phyloP scores from a whole-genome alignment of 768 basidiomycete genomes.

The Termitomyces sp. region DNA sequence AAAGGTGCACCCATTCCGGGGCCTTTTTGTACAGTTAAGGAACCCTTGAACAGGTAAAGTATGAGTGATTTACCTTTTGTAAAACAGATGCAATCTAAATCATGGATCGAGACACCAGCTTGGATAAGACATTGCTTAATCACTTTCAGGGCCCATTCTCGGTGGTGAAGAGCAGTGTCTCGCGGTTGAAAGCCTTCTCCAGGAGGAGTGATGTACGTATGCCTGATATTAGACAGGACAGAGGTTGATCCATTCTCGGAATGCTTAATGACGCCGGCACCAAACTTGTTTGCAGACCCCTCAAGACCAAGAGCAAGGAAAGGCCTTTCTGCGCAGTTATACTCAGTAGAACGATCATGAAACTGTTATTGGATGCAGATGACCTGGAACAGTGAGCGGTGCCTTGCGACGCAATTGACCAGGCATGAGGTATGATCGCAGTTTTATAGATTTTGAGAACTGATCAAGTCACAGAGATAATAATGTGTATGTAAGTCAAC shows the following conservation, averaged over 20 bases:
- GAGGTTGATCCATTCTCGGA: slow-evolving; percentile 61
- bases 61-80: slow-evolving; percentile 75
- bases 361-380: background rate
- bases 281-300: slow-evolving; percentile 97
- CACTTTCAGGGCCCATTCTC: slow-evolving; percentile 84
- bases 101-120: slow-evolving; percentile 64
- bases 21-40: slow-evolving; percentile 39
- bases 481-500: background rate
- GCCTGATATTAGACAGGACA: slow-evolving; percentile 89
- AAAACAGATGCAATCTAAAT: slow-evolving; percentile 93
- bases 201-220: slow-evolving; percentile 98
- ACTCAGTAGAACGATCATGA: slow-evolving; percentile 3
- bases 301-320: slow-evolving; percentile 93
- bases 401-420: slow-evolving; percentile 15
- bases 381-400: slow-evolving; percentile 32
- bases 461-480: background rate
- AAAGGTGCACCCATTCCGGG: slow-evolving; percentile 99
- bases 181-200: slow-evolving; percentile 96
- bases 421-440: slow-evolving; percentile 19
- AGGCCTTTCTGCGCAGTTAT: slow-evolving; percentile 43
- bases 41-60: background rate
- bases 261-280: slow-evolving; percentile 89
- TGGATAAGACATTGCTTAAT: slow-evolving; percentile 70
- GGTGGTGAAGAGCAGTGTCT: slow-evolving; percentile 94
- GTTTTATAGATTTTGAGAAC: background rate